A percentile compares a stretch with the other conserved stretches of the same genome.
phyloP scores from a whole-genome alignment of 2,329 filamentous ascomycete species.

The Botrytis tulipae region DNA sequence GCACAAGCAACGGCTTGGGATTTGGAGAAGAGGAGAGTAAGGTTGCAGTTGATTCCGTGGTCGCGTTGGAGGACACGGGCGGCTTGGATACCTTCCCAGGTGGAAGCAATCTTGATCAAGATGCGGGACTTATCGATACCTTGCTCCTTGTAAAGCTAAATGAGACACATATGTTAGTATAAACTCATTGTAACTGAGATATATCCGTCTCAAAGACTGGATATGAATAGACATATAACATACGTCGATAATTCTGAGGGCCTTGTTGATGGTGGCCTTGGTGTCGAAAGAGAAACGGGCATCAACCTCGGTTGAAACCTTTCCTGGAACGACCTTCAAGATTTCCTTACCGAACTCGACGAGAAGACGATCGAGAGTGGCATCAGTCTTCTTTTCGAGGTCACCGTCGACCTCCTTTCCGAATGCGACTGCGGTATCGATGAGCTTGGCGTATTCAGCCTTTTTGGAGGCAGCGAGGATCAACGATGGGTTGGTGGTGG shows the following conservation, averaged over 20 bases:
- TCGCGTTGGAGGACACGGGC: conserved; percentile 94
- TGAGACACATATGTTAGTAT: background rate
- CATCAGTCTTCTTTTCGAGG: conserved; percentile 81
- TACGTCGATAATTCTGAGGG: conserved; percentile 94
- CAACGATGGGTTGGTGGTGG: conserved; percentile 98
- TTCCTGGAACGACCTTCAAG: conserved; percentile 92
- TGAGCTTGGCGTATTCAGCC: conserved; percentile 88
- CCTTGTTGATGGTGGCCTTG: conserved; percentile 89
- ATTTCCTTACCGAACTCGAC: conserved; percentile 99
- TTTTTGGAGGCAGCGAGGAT: conserved; percentile 99
- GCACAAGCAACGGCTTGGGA: conserved; percentile 93
- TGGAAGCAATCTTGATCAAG: conserved; percentile 98
- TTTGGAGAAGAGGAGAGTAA: conserved; percentile 97
- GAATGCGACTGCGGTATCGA: conserved; percentile 79
- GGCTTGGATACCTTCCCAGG: conserved; percentile 99
- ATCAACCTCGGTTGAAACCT: conserved; percentile 98
- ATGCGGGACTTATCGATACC: conserved; percentile 92
- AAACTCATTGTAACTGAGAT: background rate
- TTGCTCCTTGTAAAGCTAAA: conserved; percentile 86
- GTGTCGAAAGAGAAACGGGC: conserved; percentile 95
- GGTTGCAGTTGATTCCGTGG: conserved; percentile 96
- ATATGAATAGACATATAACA: conserved; percentile 36
- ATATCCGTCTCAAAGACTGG: background rate
- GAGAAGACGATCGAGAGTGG: conserved; percentile 86
- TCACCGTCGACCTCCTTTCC: conserved; percentile 73